Percentiles rank a stretch among this genome's conserved stretches.
phyloP scores from a whole-genome alignment of 176 grass and related monocot genomes.

The Lolium multiflorum region DNA sequence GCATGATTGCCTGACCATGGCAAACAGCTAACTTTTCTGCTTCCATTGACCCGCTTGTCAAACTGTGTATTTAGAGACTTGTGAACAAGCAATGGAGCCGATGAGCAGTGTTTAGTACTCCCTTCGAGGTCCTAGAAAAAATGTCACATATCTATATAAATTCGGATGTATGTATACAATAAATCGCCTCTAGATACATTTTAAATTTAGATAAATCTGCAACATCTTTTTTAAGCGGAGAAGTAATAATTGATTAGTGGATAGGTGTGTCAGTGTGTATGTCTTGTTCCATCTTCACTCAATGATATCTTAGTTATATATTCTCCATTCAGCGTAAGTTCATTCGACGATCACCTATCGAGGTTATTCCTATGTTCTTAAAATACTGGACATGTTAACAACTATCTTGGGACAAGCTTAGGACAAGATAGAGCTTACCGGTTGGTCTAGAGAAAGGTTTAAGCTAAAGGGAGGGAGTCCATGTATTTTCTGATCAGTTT shows the following conservation, averaged over 20 bases:
- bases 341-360: not conserved
- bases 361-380: not conserved
- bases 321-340: not conserved
- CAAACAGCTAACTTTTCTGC: not conserved
- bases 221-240: no score
- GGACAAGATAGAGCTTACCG: no score
- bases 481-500: no score
- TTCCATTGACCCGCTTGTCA: not conserved
- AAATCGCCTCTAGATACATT: no score
- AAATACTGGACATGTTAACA: not conserved
- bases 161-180: no score
- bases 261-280: not conserved
- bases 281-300: not conserved
- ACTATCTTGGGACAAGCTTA: no score
- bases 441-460: no score
- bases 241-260: no score
- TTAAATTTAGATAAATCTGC: no score
- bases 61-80: not conserved
- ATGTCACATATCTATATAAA: no score
- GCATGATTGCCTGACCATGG: slow-evolving; percentile 7
- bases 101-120: slow-evolving; percentile 1
- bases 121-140: no score
- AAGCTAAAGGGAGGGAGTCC: no score
- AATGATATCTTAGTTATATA: not conserved
- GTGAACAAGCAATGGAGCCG: not conserved